Conservation (phyloP, 106 monocot genomes). For the Amphibolis antarctica region DNA sequence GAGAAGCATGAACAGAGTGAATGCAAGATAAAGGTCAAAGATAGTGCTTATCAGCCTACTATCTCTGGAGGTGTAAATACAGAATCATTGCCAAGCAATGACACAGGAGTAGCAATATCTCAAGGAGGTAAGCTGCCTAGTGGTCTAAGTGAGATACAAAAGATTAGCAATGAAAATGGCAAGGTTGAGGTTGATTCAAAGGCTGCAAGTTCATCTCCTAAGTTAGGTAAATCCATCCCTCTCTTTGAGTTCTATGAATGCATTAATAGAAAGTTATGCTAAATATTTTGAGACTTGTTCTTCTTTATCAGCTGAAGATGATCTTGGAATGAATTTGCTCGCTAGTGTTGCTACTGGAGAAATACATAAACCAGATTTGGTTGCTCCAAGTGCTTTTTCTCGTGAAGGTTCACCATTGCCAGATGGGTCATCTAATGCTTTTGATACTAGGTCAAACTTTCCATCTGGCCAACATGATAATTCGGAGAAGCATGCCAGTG, state of each 20-base stretch:
- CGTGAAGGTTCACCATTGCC: conserved; percentile 2
- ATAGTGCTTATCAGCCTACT: conserved; percentile 16
- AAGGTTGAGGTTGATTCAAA: conserved; percentile 11
- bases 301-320: conserved; percentile 17
- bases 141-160: conserved; percentile 12
- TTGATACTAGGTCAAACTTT: conserved; percentile 1
- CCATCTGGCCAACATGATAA: conserved; percentile 2
- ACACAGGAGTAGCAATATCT: conserved; percentile 18
- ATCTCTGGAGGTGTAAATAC: conserved; percentile 8
- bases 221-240: conserved; percentile 8
- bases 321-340: conserved; percentile 27
- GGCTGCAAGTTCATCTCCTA: conserved; percentile 23
- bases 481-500: conserved; percentile 9
- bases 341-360: conserved; percentile 30
- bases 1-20: conserved; percentile 44
- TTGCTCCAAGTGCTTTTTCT: conserved; percentile 9
- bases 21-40: conserved; percentile 28
- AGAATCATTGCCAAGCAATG: conserved; percentile 33
- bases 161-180: conserved; percentile 18
- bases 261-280: conserved; percentile 24
- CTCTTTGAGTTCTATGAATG: conserved; percentile 23
- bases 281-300: conserved; percentile 11
- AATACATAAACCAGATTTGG: conserved; percentile 14
- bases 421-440: conserved; percentile 3
- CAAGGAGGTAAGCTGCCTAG: conserved; percentile 30